Base-by-base conservation (phyloP, 2,329 filamentous ascomycete species). In the Fusarium compactum region DNA sequence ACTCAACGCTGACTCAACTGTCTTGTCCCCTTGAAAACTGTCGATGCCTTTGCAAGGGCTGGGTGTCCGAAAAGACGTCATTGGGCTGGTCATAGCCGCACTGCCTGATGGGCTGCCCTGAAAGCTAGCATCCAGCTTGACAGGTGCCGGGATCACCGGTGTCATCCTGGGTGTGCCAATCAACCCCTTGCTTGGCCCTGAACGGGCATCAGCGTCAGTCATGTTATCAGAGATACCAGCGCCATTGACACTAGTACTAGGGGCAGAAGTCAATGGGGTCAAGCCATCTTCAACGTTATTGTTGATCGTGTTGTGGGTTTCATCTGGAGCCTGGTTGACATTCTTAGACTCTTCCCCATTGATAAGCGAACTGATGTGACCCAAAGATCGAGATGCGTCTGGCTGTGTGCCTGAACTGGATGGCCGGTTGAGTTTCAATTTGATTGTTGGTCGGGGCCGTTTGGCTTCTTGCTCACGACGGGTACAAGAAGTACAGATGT, bases 401-500 rank as follows among this genome's bases (percentile, higher is more conserved):
- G 53, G 45, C 24, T 53, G 54, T 41, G 34, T 45, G 44, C 53
- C 55, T 29, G 70, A 58, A 34, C 53, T 65, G 40, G 60, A 48
- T 58, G 74, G 69, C 24, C 70, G 71, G 34, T 71, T 72, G 46
- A 87, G 76, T 76, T 87, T 89, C 62, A 90, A 77, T 74, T 87
- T 88, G 75, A 89, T 87, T 12, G 82, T 78, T 20, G 83, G 82
- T 41, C 77, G 78, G 12, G 81, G 78, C n/a, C 79, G 89, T 48
- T 91, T 92, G 41, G 88, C 88, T 75, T 81, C 71, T 89, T 91
- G 85, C 67, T 90, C 88, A 62, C 89, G 90, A 18, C 86, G 89
- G 73, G 88, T 89, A 82, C 96, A 99, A 50, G 91, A 89, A 34
- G 83, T 83, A 82, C 95, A 98, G 70, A 97, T 80, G 76, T 97